Base-by-base conservation (phyloP, 164 flowering plant species). In the Akebia trifoliata region DNA sequence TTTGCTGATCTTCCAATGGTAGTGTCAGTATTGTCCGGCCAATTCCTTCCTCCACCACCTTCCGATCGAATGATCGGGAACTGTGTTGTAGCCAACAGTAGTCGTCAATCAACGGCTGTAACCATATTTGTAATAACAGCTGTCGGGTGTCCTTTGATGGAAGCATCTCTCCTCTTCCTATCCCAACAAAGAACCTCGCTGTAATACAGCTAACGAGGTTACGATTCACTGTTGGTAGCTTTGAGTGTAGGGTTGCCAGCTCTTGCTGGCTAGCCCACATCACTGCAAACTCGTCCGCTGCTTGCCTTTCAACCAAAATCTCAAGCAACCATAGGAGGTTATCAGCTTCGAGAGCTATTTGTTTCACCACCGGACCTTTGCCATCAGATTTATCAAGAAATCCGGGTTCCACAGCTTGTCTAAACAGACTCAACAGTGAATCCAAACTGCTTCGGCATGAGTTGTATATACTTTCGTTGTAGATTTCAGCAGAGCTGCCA, bases 1-100 rank as follows among this genome's bases (percentile, higher is more conserved):
- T 77, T 71, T 82, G 95, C 76, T 94, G 97, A 10, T 94, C 96
- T 67, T 90, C 95, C 43, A 94, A 65, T 4, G 99, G 99, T 39
- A 94, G 68, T 6, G 99, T 94, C 24, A 88, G 77, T 34, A 94
- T 90, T 1, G 99, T 94, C 72, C 93, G 63, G 5, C 99, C 96
- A 36, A 94, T 86, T 12, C 97, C 97, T 72, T 94, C 99, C 72
- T 94, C 99, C 65, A 94, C 97, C 40, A 80, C 78, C 66, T 82
- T 86, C 57, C 84, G 63, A 38, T 94, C 99, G 62, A 90, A 88
- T 14, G 91, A 82, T 66, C 93, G 69, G 68, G 85, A 79, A 32
- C 90, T 88, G 54, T 85, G 87, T 48, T 75, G 89, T 38, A 94
- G 67, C 97, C 99, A 94, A 49, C 74, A 79, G 74, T 85, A 94